These are phyloP conservation scores for Dalbergia cochinchinensis DNA, from an alignment of 306 rosid genomes.

Conservation along the genomic window DNA sequence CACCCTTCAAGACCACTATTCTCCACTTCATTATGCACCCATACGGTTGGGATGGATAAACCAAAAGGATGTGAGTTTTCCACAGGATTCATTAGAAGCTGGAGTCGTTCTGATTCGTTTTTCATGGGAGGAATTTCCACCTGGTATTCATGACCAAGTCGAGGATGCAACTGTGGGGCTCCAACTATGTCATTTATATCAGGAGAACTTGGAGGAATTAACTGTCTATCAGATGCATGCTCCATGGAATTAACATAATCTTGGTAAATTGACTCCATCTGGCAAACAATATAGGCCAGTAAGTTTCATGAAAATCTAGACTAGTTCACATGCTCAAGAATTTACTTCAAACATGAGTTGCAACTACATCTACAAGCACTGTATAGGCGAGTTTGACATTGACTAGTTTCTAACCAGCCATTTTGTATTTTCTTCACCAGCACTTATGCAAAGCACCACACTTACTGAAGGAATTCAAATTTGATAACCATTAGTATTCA, in stretches of 20 bases:
- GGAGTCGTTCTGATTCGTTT: slow-evolving; percentile 52
- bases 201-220: slow-evolving; percentile 58
- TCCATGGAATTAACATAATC: slow-evolving; percentile 51
- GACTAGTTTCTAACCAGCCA: slow-evolving; percentile 20
- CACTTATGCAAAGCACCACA: slow-evolving; percentile 5
- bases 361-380: slow-evolving; percentile 26
- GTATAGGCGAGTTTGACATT: background rate
- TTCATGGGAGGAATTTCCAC: slow-evolving; percentile 65
- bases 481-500: slow-evolving; percentile 21
- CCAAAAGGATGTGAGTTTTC: slow-evolving; percentile 57
- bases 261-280: slow-evolving; percentile 57
- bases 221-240: slow-evolving; percentile 46
- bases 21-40: slow-evolving; percentile 52
- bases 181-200: slow-evolving; percentile 51
- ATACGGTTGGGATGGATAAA: slow-evolving; percentile 62
- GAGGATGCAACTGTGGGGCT: slow-evolving; percentile 58
- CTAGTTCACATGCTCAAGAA: slow-evolving; percentile 28
- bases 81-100: slow-evolving; percentile 54
- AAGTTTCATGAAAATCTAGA: slow-evolving; percentile 13
- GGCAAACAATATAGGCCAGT: slow-evolving; percentile 43
- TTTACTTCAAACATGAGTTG: slow-evolving; percentile 4
- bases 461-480: slow-evolving; percentile 20
- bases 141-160: slow-evolving; percentile 74
- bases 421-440: slow-evolving; percentile 26
- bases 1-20: slow-evolving; percentile 27